phyloP scores from a whole-genome alignment of 441 rosid species.

The Erodium texanum region DNA sequence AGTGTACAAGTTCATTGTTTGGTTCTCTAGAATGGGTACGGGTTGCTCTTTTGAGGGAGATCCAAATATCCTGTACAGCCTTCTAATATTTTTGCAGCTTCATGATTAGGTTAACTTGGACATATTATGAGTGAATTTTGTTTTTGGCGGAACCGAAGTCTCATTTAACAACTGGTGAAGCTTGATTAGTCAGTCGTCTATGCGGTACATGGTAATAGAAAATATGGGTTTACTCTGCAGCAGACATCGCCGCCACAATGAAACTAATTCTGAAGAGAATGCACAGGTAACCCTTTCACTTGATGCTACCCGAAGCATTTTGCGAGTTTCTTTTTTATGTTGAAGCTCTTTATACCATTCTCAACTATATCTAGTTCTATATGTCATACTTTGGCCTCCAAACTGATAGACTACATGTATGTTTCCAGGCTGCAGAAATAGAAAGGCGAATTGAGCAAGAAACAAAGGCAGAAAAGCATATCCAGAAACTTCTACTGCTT shows the following conservation, averaged over 20 bases:
- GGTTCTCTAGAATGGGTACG: background rate
- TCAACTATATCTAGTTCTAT: background rate
- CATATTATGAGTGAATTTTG: constrained; percentile 20
- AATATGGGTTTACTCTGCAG: constrained; percentile 88
- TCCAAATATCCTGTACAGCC: constrained; percentile 2
- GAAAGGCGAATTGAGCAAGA: constrained; percentile 94
- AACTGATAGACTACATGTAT: constrained; percentile 4
- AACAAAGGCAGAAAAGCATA: constrained; percentile 86
- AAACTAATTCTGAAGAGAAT: constrained; percentile 67
- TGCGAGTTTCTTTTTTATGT: background rate
- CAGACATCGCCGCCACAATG: constrained; percentile 47
- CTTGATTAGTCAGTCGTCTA: constrained; percentile 27
- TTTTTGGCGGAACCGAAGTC: constrained; percentile 24
- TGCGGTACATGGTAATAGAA: constrained; percentile 37
- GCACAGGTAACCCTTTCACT: constrained; percentile 48
- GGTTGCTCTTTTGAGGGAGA: constrained; percentile 8
- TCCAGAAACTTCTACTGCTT: constrained; percentile 81
- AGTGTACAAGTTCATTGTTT: background rate
- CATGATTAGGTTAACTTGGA: constrained; percentile 19
- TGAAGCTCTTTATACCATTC: constrained; percentile 4
- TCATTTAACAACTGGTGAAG: constrained; percentile 15
- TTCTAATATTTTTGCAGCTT: constrained; percentile 12
- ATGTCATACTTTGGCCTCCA: too few relatives aligned
- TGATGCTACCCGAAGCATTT: background rate
- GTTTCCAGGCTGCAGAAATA: constrained; percentile 69